phyloP scores from a whole-genome alignment of 352 stramenopile species.

The Saprolegnia parasitica region DNA sequence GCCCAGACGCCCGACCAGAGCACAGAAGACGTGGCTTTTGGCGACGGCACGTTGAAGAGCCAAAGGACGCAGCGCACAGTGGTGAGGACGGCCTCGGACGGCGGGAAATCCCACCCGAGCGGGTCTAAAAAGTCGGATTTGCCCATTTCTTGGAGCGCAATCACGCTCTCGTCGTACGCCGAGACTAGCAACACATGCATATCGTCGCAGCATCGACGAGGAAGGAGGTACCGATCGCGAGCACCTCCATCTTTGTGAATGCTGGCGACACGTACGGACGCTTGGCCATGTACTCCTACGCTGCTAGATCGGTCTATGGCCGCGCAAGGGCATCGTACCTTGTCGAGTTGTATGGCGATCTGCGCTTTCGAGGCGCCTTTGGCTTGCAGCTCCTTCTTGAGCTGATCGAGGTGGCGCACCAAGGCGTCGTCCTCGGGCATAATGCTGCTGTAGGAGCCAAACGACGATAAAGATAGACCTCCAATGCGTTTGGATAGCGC shows the following conservation, averaged over 20 bases:
- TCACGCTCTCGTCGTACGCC: conserved; percentile 51
- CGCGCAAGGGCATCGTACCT: not conserved
- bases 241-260: conserved; percentile 53
- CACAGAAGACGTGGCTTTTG: conserved; percentile 14
- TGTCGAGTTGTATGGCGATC: not conserved
- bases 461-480: too few relatives aligned
- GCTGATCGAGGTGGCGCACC: too few relatives aligned
- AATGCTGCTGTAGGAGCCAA: too few relatives aligned
- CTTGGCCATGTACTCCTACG: conserved; percentile 32
- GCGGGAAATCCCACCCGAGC: conserved; percentile 52
- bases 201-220: not conserved
- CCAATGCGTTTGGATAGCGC: too few relatives aligned
- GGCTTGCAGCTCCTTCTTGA: not conserved
- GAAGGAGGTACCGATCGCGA: conserved; percentile 57
- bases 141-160: conserved; percentile 48
- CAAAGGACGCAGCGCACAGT: conserved; percentile 51
- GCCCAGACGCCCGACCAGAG: conserved; percentile 51
- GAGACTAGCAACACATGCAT: conserved; percentile 35
- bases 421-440: too few relatives aligned
- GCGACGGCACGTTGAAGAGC: conserved; percentile 44
- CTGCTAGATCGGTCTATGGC: not conserved
- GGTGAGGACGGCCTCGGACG: conserved; percentile 41
- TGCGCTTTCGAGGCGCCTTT: not conserved
- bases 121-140: conserved; percentile 62
- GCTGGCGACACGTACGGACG: conserved; percentile 38